Base-by-base conservation (phyloP, 2,329 filamentous ascomycete species). In the Pseudogymnoascus verrucosus region DNA sequence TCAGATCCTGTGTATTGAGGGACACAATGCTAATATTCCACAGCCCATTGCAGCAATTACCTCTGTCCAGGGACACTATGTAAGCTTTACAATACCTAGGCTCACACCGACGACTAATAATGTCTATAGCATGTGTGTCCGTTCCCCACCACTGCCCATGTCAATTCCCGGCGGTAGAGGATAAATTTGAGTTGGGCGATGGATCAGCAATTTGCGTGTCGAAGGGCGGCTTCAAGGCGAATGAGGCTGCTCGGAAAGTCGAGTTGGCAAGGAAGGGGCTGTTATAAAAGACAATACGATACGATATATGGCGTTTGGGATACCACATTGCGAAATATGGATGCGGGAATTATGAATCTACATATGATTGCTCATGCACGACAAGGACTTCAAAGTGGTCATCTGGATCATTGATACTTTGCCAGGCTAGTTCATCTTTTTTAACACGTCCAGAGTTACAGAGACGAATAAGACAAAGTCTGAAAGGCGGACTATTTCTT, bases 61-160 rank as follows among this genome's bases (percentile, higher is more conserved):
- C 87, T 99, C 63, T 99, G 95, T 74, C 93, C 95, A 1, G 91
- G 91, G 68, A 98, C 95, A 0, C 84, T 99, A 65, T 78, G 78
- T 79, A 69, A 21, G 70, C 28, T 37, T 36, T 21, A 19, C 61
- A 12, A 31, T 31, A 7, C 36, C n/a, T 31, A 14, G 36, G 14
- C 37, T 7, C 28, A 19, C 16, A 39, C 26, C 42, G 14, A 40
- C 31, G 21, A 21, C 39, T 60, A n/a, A 57, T 16, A 10, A 61
- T 42, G n/a, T 26, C 34, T 26, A 16, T 62, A 78, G 90, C 93
- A 37, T 99, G 95, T 79, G 95, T 99, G 5, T 89, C 96, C 74
- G 95, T 96, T 78, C 93, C 95, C 1, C 93, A 98, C 75, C 95
- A 99, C 77, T 99, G 95, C 76, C 95, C 95, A 28, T 99, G 95